Evolutionary conservation across 352 stramenopile species (phyloP), one percentile per base, ranked within the genome.

Genomic region (Pythium phragmitis): DNA sequence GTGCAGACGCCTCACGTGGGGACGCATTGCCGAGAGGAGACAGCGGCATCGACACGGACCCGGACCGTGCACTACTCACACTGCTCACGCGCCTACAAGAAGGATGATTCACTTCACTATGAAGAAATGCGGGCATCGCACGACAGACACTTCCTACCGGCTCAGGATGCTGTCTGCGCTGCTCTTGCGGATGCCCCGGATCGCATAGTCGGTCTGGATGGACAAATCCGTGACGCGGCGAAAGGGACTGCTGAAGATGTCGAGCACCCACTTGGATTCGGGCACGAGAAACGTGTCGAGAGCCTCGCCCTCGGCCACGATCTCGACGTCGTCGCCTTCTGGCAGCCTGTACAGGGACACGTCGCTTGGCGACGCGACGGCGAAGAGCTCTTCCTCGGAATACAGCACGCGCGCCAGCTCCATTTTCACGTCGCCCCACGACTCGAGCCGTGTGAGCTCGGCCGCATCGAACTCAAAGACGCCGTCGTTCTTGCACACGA

Each of bases 401-500:
- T 92, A 91, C 30, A 92, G 60, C 17, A 67, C 67, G n/a, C 75
- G 62, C 11, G 81, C 83, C 33, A 88, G 59, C 17, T 68, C 71
- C 73, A 89, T 78, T 60, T 89, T 91, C 37, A 91, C 63, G 19
- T 81, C 76, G 45, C 53, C 65, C 75, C 79, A 88, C 43, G 37
- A 42, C 3, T 57, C 57, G 4, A 72, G 47, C 14, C 28, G 36
- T 5, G 62, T 59, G 0, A 79, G 42, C 36, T 88, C 72, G 11
- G 73, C 73, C 16, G 69, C 53, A 49, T 84, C 76, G 57, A 89
- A 86, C 70, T 92, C 81, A 60, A 91, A 88, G 63, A 74, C 77
- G 42, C 81, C 81, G 66, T 91, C 80, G 69, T 92, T 92, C 78
- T 91, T 91, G 68, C 84, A 90, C 30, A 91, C 80, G 46, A 88